Evolutionary conservation across 306 rosid species (phyloP), one percentile per base, ranked within the genome.

Genomic region (Parietaria judaica): DNA sequence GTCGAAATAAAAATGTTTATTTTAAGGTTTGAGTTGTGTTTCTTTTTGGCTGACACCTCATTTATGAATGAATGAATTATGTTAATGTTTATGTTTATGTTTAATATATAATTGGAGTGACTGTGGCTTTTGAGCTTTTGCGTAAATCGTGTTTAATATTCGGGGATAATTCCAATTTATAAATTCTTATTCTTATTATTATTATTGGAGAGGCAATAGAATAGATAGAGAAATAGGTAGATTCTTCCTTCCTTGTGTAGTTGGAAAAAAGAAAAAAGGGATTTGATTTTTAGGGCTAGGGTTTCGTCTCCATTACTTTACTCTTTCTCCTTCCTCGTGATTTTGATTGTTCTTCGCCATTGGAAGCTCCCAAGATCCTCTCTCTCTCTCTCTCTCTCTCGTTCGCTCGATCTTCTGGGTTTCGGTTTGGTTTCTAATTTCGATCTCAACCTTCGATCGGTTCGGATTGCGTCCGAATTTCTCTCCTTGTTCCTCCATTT

Each of bases 41-140:
- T 43, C 63, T 64, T 62, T 38, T 53, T 72, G 50, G 64, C 78
- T 72, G 78, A 72, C 81, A 72, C 69, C 66, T 69, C 62, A 61
- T 65, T 78, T 63, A 60, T 54, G 58, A 23, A 23, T 54, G 58
- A 23, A 23, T 23, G 31, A 23, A 23, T 23, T 23, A 23, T 23
- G 31, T 23, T 23, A 23, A 23, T 23, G 31, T 23, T 23, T 23
- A n/a, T n/a, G n/a, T n/a, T 59, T 41, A 48, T 54, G 31, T 64
- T 49, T 58, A 51, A 11, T 36, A 45, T 4, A 46, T 56, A 63
- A 51, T 44, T 70, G 52, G 65, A 52, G 75, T 69, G 78, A 72
- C 71, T 46, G 65, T 69, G 64, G 61, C 44, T 52, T 70, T 66
- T 70, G 71, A 56, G 54, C 65, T 63, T 49, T 49, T 49, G 14